These are phyloP conservation scores for Microdochium trichocladiopsis DNA, from an alignment of 2,329 filamentous ascomycete genomes.

Conservation along the genomic window DNA sequence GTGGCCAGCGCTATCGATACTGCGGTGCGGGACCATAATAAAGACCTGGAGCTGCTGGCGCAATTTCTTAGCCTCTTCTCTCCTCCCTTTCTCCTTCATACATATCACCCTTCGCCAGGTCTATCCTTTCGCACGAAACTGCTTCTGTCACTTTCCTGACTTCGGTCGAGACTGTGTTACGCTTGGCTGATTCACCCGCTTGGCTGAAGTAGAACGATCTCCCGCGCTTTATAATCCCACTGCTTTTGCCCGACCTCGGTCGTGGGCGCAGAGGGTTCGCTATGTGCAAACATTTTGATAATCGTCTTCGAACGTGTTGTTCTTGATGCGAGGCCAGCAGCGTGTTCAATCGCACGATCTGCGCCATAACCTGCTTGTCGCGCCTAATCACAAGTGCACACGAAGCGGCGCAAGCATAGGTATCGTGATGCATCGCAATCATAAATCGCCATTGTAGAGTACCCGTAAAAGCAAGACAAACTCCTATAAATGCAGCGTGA, in stretches of 20 bases:
- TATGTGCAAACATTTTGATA: conserved; percentile 47
- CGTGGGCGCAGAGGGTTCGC: conserved; percentile 51
- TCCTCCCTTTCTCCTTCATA: conserved; percentile 32
- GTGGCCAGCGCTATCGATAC: neutral
- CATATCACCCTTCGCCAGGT: conserved; percentile 37
- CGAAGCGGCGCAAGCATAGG: too few species aligned
- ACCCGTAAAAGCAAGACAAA: conserved; percentile 3
- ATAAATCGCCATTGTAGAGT: conserved; percentile 3
- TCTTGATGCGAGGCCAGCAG: too few species aligned
- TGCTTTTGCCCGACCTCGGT: conserved; percentile 31
- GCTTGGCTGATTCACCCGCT: conserved; percentile 35
- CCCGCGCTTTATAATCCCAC: conserved; percentile 54
- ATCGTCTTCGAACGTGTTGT: too few species aligned
- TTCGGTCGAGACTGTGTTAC: neutral
- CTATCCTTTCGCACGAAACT: conserved; percentile 18
- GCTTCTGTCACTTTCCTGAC: conserved; percentile 25
- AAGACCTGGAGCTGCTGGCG: neutral
- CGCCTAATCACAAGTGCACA: too few species aligned
- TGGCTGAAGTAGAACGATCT: conserved; percentile 45
- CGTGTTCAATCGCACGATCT: neutral
- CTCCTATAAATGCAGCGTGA: conserved; percentile 5
- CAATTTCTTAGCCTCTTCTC: conserved; percentile 10
- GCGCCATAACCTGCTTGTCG: too few species aligned
- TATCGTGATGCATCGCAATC: too few species aligned
- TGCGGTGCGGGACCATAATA: neutral